Conservation (phyloP, 768 basidiomycete genomes). For the Mycena galericulata region DNA sequence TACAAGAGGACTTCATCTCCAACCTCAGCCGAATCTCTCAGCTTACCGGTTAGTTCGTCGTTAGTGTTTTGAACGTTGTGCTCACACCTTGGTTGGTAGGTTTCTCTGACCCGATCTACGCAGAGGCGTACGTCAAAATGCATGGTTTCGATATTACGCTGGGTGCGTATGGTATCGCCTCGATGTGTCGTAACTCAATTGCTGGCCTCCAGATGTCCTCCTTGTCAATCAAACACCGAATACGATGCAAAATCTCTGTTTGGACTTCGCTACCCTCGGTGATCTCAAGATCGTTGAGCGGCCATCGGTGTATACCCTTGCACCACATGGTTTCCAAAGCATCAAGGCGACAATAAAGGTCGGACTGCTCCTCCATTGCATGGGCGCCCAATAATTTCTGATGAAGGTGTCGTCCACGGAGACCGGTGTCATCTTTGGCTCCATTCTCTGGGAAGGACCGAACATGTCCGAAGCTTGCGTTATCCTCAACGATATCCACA, state of each 20-base stretch:
- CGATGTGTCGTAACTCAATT: too few relatives aligned
- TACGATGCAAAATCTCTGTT: conserved; percentile 95
- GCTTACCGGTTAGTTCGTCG: conserved; percentile 76
- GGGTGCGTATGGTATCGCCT: conserved; percentile 69
- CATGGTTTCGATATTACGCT: conserved; percentile 97
- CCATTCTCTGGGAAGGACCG: conserved; percentile 95
- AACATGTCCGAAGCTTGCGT: conserved; percentile 91
- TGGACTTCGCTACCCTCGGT: conserved; percentile 97
- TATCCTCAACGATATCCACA: conserved; percentile 96
- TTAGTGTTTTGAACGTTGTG: neutral
- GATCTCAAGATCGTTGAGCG: conserved; percentile 97
- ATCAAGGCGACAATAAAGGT: conserved; percentile 99
- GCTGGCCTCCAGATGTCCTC: conserved; percentile 76
- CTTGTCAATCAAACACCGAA: conserved; percentile 96
- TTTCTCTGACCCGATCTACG: conserved; percentile 98
- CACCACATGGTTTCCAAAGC: conserved; percentile 97
- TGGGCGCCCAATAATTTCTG: neutral
- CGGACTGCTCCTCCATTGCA: neutral
- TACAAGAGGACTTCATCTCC: conserved; percentile 93
- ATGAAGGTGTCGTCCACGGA: conserved; percentile 91
- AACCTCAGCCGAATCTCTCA: conserved; percentile 94
- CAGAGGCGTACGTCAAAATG: conserved; percentile 97
- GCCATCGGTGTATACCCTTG: conserved; percentile 93
- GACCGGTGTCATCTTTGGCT: conserved; percentile 98
- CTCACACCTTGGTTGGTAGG: conserved; percentile 52